A percentile compares a stretch with the other conserved stretches of the same genome.
phyloP scores from a whole-genome alignment of 2,329 filamentous ascomycete genomes.

The Ceratocystis colombiana region DNA sequence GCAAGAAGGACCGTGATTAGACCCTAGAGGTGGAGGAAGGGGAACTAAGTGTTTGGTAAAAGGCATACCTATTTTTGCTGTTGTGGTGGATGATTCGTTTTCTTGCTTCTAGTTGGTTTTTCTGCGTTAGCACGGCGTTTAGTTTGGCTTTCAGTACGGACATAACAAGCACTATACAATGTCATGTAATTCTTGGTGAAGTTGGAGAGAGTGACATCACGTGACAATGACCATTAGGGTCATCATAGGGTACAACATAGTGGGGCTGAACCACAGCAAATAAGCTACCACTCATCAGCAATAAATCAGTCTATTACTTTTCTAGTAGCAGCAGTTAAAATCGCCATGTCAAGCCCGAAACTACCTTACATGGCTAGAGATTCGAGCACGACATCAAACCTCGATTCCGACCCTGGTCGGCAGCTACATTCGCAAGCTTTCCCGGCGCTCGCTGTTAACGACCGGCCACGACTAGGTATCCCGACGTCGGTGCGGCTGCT shows the following conservation, averaged over 20 bases:
- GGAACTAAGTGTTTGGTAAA: background rate
- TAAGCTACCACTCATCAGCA: too few relatives aligned
- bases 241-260: too few relatives aligned
- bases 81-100: background rate
- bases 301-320: background rate
- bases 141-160: slow-evolving; percentile 13
- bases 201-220: background rate
- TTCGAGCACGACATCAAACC: too few relatives aligned
- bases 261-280: too few relatives aligned
- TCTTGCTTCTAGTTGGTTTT: background rate
- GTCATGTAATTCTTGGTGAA: background rate
- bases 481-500: slow-evolving; percentile 56
- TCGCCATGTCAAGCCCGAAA: background rate
- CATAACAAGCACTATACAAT: slow-evolving; percentile 4
- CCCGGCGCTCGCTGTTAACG: background rate
- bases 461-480: slow-evolving; percentile 47
- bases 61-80: slow-evolving; percentile 4
- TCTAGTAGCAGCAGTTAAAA: background rate
- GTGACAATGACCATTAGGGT: too few relatives aligned
- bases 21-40: background rate
- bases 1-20: slow-evolving; percentile 30
- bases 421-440: background rate
- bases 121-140: slow-evolving; percentile 10
- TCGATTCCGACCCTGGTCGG: too few relatives aligned
- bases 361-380: background rate